These are phyloP conservation scores for carrot (Daucus carota) DNA, from an alignment of 129 eudicot species.

Conservation along the genomic window DH1_v3.0 NC_030381.2:7992001-7992500, in stretches of 20 bases:
- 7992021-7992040: neutral
- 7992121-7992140: constrained; percentile 43
- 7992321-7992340: constrained; percentile 6
- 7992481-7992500: constrained; percentile 45
- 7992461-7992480: constrained; percentile 64
- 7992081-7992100: constrained; percentile 43
- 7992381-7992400: neutral
- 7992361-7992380: neutral
- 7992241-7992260: constrained; percentile 14
- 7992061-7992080: constrained; percentile 40
- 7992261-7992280: constrained; percentile 54
- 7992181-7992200: constrained; percentile 49
- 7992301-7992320: constrained; percentile 23
- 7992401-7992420: neutral
- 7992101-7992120: constrained; percentile 48
- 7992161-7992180: constrained; percentile 43
- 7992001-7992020: neutral
- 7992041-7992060: neutral
- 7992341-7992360: neutral
- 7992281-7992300: constrained; percentile 42
- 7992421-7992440: neutral
- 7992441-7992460: constrained; percentile 28
- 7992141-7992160: constrained; percentile 41
- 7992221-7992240: constrained; percentile 46
- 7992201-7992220: constrained; percentile 61